Conservation (phyloP, 2,329 filamentous ascomycete genomes). For the Fusarium sp. region DNA sequence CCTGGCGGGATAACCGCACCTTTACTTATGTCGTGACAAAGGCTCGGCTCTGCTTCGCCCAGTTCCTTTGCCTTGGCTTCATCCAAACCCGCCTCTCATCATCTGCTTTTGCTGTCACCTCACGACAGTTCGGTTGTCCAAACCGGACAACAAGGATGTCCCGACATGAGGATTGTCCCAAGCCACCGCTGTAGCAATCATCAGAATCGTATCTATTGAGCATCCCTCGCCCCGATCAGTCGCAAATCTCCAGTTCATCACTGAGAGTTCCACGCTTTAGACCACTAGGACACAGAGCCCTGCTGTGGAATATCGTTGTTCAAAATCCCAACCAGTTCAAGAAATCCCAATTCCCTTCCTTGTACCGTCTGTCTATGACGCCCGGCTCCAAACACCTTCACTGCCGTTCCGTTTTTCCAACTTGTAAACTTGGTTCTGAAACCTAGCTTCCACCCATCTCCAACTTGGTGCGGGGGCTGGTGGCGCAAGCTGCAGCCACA, state of each 20-base stretch:
- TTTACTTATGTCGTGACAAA: not conserved
- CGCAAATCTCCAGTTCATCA: constrained; percentile 16
- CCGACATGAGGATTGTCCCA: constrained; percentile 1
- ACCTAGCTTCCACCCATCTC: constrained; percentile 24
- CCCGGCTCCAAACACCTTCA: constrained; percentile 19
- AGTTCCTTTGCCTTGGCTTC: not conserved
- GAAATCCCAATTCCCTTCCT: not conserved
- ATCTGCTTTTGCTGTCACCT: not conserved
- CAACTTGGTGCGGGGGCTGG: constrained; percentile 16
- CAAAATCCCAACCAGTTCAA: not conserved
- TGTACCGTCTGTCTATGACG: constrained; percentile 20
- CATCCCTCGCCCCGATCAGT: constrained; percentile 6
- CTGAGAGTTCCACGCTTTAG: constrained; percentile 6
- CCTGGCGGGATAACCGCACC: not conserved
- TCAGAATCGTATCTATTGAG: constrained; percentile 29
- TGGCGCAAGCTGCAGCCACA: constrained; percentile 20
- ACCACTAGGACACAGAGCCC: not conserved
- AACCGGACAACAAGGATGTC: constrained; percentile 16
- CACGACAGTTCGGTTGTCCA: not conserved
- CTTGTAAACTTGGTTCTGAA: constrained; percentile 36
- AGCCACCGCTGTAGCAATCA: not conserved
- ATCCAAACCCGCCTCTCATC: not conserved
- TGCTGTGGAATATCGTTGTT: not conserved
- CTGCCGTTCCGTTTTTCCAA: constrained; percentile 26
- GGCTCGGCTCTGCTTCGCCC: not conserved